Base-by-base conservation (phyloP, 495 filamentous ascomycete genomes). In the Xylaria acuta region DNA sequence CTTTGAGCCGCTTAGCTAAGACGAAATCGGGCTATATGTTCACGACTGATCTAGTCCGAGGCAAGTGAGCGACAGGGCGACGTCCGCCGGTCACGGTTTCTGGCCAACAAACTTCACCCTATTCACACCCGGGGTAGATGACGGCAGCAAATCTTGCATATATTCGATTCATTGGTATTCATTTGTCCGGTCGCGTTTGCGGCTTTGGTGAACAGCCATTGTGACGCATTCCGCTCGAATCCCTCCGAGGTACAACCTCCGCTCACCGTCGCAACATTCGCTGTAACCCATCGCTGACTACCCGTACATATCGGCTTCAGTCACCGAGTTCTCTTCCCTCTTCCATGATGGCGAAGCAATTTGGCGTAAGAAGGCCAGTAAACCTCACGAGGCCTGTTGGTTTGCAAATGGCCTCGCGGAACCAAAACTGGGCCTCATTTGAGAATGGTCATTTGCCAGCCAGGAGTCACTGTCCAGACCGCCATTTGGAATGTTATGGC, bases 51-150 rank as follows among this genome's bases (percentile, higher is more conserved):
- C 40, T 27, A 27, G 22, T 8, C 6, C 22, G 62, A 45, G 41
- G 6, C 25, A 20, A 27, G 25, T 47, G 16, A 7, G 1, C 9
- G 7, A 51, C 38, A 66, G 27, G 64, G 64, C 18, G 45, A 51
- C 43, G 27, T 66, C 27, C 40, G 16, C 18, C 5, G 27, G 8
- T 12, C 16, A 22, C 64, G 45, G 18, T 36, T 51, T 36, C 32
- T 14, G 1, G 30, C 30, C 43, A 66, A 51, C 43, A 51, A 18
- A 45, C 30, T 66, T 30, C 64, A 51, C 64, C 64, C 64, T 66
- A 51, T 34, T 32, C 25, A 12, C 25, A 25, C 34, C 6, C 27
- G 8, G 14, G 18, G 9, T 27, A 47, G 1, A 40, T 22, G 1
- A 18, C 27, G 11, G 12, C 12, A 25, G 18, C 16, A 60, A 36